Evolutionary conservation across 768 basidiomycete genomes (phyloP), one percentile per base, ranked within the genome.

Genomic region (Lactarius psammicola): DNA sequence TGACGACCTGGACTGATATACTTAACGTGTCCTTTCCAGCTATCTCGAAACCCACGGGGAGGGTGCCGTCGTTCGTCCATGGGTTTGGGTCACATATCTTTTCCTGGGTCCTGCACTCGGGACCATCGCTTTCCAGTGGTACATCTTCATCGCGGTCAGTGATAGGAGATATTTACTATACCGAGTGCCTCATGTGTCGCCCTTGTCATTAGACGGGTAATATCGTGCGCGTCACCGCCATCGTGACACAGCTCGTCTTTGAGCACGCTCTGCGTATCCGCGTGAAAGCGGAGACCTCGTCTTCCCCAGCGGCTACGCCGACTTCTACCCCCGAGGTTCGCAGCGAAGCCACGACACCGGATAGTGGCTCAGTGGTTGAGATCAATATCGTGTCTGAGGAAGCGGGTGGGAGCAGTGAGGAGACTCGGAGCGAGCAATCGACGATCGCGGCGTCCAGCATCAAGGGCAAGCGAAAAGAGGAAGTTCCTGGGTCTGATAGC

Each of bases 11-110:
- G 2, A 17, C 18, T 6, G 5, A 11, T 33, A n/a, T n/a, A 13
- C 11, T 63, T 36, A 38, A 56, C 33, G 0, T 38, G 11, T 38
- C 6, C 18, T 18, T n/a, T 61, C 13, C 13, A 86, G 83, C 42
- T 86, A 89, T 70, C 74, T 91, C 20, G 87, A 89, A 74, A 80
- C 73, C 3, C 75, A 77, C 15, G 85, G 85, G 3, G 71, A 80
- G 63, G 79, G 74, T 28, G 79, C 86, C 0, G 69, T 75, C 8
- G 74, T 87, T 34, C 80, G 81, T 40, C 89, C 89, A 1, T 89
- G 88, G 84, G 82, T 90, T 8, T 91, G 89, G 88, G 81, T 90
- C 17, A 36, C 75, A 0, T 76, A 77, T 71, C 76, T 87, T 15
- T 81, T 85, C 66, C 56, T 81, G 6, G 85, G 84, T 15, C 82